Evolutionary conservation across 2,329 filamentous ascomycete genomes (phyloP), one percentile per base, ranked within the genome.

Genomic region (Sporothrix pseudoabietina): DNA sequence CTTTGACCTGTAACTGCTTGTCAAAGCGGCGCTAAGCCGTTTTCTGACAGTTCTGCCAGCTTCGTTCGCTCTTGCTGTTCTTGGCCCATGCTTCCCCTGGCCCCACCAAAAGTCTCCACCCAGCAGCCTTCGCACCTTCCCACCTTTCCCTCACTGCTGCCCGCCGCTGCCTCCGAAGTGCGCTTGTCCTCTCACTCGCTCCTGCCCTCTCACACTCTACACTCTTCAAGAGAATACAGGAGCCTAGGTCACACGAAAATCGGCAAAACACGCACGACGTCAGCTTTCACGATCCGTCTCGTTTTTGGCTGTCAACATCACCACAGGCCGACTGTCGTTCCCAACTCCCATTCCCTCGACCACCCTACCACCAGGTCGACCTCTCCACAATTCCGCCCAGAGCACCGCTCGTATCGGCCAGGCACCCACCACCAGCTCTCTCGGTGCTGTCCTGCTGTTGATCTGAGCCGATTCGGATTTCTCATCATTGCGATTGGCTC

Each of bases 121-220:
- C 55, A 61, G 52, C 55, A 61, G 54, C 63, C 63, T 3, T 57
- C 39, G 44, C 63, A 59, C 39, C 41, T 47, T 32, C 55, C 68
- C 44, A 30, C 57, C 26, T 26, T 71, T 47, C 55, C 68, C 54
- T 35, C 54, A 35, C 57, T 39, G n/a, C 12, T 44, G 39, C 39
- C 39, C 35, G 71, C 49, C 71, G 71, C 63, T 32, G 63, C 32
- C 61, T 72, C 71, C 71, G 52, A 59, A 52, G 61, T 47, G 47
- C 61, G 71, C 35, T 63, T 32, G 52, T n/a, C 63, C 63, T 49
- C 41, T 72, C 47, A 66, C 71, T 70, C 35, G 68, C 26, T 70
- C 68, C 68, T 70, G 68, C 68, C 52, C 14, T 70, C 54, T 22
- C 52, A 57, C 16, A 6, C 12, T 1, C 14, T 32, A 26, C 26